These are phyloP conservation scores for Aspergillus affinis DNA, from an alignment of 495 filamentous ascomycete species.

Conservation along the genomic window DNA sequence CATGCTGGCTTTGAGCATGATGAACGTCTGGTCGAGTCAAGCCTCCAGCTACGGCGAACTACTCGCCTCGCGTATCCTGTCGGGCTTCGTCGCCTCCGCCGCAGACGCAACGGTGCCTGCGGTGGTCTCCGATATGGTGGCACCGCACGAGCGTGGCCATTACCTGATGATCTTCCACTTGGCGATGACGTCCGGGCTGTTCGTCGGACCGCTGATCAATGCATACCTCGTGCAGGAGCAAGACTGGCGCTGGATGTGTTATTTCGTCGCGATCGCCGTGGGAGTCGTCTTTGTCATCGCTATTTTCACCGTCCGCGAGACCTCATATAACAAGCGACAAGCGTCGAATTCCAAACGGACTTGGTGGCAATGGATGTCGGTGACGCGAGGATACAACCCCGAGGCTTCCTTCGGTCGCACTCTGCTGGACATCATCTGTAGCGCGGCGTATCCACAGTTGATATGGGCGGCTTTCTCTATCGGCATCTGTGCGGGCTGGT, in stretches of 20 bases:
- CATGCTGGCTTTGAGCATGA: slow-evolving; percentile 26
- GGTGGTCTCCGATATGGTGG: slow-evolving; percentile 33
- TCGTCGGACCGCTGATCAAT: slow-evolving; percentile 35
- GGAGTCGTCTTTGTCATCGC: slow-evolving; percentile 19
- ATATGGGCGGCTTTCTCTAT: slow-evolving; percentile 32
- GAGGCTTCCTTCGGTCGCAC: slow-evolving; percentile 29
- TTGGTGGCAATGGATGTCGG: slow-evolving; percentile 27
- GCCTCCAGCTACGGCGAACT: slow-evolving; percentile 27
- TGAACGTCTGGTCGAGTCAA: slow-evolving; percentile 31
- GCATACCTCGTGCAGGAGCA: slow-evolving; percentile 31
- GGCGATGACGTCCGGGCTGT: slow-evolving; percentile 30
- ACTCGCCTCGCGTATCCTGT: slow-evolving; percentile 31
- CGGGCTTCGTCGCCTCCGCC: slow-evolving; percentile 29
- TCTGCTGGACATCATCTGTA: slow-evolving; percentile 23
- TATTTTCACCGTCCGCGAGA: slow-evolving; percentile 31
- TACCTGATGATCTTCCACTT: slow-evolving; percentile 39
- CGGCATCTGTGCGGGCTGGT: slow-evolving; percentile 34
- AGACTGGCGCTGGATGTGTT: slow-evolving; percentile 37
- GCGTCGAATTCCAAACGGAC: slow-evolving; percentile 14
- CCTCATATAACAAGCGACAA: slow-evolving; percentile 19
- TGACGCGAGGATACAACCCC: slow-evolving; percentile 25
- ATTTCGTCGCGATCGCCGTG: slow-evolving; percentile 27
- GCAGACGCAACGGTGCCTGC: slow-evolving; percentile 35
- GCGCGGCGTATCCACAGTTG: slow-evolving; percentile 29
- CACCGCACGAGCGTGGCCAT: slow-evolving; percentile 33